These are phyloP conservation scores for Aureobasidium subglaciale DNA, from an alignment of 2,329 filamentous ascomycete genomes.

Conservation along the genomic window DNA sequence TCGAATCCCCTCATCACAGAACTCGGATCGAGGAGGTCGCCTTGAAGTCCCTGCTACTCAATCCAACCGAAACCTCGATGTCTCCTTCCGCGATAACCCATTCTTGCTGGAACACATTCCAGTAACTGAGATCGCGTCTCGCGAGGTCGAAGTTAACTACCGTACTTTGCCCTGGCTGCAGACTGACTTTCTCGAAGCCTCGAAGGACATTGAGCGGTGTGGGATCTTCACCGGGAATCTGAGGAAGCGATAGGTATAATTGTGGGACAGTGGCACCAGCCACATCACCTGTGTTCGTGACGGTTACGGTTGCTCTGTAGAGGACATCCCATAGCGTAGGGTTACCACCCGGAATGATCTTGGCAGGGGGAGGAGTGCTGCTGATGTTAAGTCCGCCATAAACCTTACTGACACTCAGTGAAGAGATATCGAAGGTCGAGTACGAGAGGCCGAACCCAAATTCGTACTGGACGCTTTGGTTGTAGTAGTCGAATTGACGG, in stretches of 20 bases:
- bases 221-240: conserved; percentile 53
- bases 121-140: conserved; percentile 35
- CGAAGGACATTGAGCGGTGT: conserved; percentile 40
- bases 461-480: conserved; percentile 27
- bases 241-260: conserved; percentile 47
- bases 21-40: conserved; percentile 4
- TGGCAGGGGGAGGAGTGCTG: conserved; percentile 41
- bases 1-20: neutral
- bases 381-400: conserved; percentile 30
- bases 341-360: conserved; percentile 48
- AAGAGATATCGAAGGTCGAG: conserved; percentile 26
- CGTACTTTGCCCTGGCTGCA: conserved; percentile 22
- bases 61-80: conserved; percentile 21
- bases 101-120: conserved; percentile 33
- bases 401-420: conserved; percentile 46
- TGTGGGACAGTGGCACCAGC: conserved; percentile 58
- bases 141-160: conserved; percentile 32
- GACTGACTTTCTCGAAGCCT: conserved; percentile 36
- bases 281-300: conserved; percentile 60
- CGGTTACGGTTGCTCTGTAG: conserved; percentile 58
- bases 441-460: conserved; percentile 35
- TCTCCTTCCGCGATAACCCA: conserved; percentile 24
- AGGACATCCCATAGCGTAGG: conserved; percentile 59
- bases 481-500: conserved; percentile 42
- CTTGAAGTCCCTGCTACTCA: conserved; percentile 23